Base-by-base conservation (phyloP, 176 grass and related monocot genomes). In the Avena eriantha region DNA sequence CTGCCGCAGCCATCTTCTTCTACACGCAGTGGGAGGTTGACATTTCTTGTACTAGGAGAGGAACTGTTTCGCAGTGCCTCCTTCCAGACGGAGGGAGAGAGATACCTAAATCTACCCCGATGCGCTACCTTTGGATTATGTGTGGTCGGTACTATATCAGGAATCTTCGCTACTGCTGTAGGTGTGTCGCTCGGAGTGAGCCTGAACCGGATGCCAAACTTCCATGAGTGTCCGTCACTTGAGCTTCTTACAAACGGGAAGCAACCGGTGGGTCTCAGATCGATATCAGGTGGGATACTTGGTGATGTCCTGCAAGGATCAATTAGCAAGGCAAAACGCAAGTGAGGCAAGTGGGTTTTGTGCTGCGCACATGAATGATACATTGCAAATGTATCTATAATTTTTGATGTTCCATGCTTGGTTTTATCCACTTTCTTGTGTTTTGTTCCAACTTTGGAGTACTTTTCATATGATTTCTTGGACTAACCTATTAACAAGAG, bases 81-180 rank as follows among this genome's bases (percentile, higher is more conserved):
- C 64, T 61, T 83, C 79, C 15, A 83, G 50, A 61, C 14, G 26
- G 64, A 83, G 79, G n/a, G 50, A 14, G 50, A 34, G 39, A 23
- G 57, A 60, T 60, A 15, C 50, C 50, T 77, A 2, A 81, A 59
- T 19, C 4, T 14, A 16, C 4, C 81, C 35, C 24, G 65, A 77
- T 46, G 18, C 22, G 34, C 17, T 31, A 23, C 24, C 18, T 11
- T 56, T 70, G 24, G 33, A n/a, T n/a, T 22, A 3, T 3, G 14
- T 29, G 24, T 7, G 65, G 36, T 36, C 4, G 22, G 29, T 71
- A 10, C 17, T 15, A 41, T 21, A 14, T 21, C 15, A 1, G 8
- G 81, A 83, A 73, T 58, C 68, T 57, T 57, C 12, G 18, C 11
- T 58, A n/a, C n/a, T n/a, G n/a, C n/a, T n/a, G n/a, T n/a, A n/a